Evolutionary conservation across 805 yeast genomes (phyloP), one percentile per base, ranked within the genome.

Genomic region (Vanderwaltozyma tropicalis): DNA sequence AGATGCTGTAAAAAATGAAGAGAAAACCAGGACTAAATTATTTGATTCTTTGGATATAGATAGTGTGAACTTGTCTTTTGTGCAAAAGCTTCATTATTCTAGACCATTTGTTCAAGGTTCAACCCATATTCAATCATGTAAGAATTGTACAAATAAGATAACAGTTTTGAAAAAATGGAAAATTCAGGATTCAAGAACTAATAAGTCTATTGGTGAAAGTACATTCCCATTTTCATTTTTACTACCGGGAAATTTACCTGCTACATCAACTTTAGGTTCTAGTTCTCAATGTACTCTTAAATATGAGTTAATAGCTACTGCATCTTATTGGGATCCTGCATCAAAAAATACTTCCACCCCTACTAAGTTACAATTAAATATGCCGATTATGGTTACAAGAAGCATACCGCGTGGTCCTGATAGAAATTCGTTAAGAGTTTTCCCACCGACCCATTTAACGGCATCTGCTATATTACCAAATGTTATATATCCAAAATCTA

Each of bases 391-490:
- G 47, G 67, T 92, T 1, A 69, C 81, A 32, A 71, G 98, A 49
- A 80, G 94, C 40, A 74, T 89, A 20, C 57, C 84, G 20, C 66
- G 85, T 32, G 89, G 92, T 5, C 83, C 84, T 2, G 96, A 89
- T 55, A 70, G 87, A 48, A 85, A 83, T 53, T 84, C 95, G 1
- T 63, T 86, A 28, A 72, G 99, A 42, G 85, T 92, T 1, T 92
- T 92, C 60, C 98, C 98, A 1, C 97, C 99, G 6, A 89, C 97
- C 0, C 83, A 81, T 30, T 79, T 92, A 26, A 78, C 86, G 2
- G 94, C 95, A 5, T 74, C 81, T 19, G 92, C 94, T 8, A 81
- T 80, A 9, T 65, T 92, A 33, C 98, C 98, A 2, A 82, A 82
- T 44, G 95, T 87, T 13, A 72, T 84, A 24, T 84, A 84, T 57